Percentiles rank a stretch among this genome's conserved stretches.
phyloP scores from a whole-genome alignment of 2,329 filamentous ascomycete genomes.

The Penicillium sp. region DNA sequence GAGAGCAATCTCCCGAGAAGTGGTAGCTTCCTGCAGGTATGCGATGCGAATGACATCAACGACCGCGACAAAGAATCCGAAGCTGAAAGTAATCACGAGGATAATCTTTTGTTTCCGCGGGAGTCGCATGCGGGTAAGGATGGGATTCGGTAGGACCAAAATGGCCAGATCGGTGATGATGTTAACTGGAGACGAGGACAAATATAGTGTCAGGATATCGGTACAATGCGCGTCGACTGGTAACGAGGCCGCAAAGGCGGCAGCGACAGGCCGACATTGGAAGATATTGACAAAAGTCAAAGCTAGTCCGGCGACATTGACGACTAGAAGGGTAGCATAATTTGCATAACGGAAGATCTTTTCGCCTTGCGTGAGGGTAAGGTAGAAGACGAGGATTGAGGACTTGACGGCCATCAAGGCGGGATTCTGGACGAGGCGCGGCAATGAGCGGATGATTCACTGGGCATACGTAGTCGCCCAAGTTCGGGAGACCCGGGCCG shows the following conservation, averaged over 20 bases:
- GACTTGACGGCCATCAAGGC: slow-evolving; percentile 90
- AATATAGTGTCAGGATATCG: slow-evolving; percentile 67
- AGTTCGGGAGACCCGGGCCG: neutral
- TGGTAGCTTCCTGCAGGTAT: slow-evolving; percentile 77
- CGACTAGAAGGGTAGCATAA: slow-evolving; percentile 75
- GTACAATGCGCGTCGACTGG: slow-evolving; percentile 58
- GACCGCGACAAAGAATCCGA: slow-evolving; percentile 85
- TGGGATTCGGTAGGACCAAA: slow-evolving; percentile 83
- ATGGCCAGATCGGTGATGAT: slow-evolving; percentile 90
- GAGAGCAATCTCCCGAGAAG: slow-evolving; percentile 40
- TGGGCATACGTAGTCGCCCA: neutral
- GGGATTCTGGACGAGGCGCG: slow-evolving; percentile 67
- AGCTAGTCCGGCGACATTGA: slow-evolving; percentile 77
- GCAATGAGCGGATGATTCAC: slow-evolving; percentile 12
- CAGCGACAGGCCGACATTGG: slow-evolving; percentile 77
- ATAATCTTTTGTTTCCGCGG: slow-evolving; percentile 87
- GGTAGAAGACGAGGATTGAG: slow-evolving; percentile 89
- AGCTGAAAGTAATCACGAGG: slow-evolving; percentile 80
- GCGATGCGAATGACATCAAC: slow-evolving; percentile 90
- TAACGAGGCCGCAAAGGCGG: slow-evolving; percentile 64
- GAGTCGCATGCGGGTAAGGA: slow-evolving; percentile 83
- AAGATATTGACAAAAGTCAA: slow-evolving; percentile 87
- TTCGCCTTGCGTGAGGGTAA: slow-evolving; percentile 79
- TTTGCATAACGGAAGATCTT: slow-evolving; percentile 79
- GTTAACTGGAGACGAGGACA: slow-evolving; percentile 83